phyloP scores from a whole-genome alignment of 805 yeast genomes.

The Kazachstania martiniae region DNA sequence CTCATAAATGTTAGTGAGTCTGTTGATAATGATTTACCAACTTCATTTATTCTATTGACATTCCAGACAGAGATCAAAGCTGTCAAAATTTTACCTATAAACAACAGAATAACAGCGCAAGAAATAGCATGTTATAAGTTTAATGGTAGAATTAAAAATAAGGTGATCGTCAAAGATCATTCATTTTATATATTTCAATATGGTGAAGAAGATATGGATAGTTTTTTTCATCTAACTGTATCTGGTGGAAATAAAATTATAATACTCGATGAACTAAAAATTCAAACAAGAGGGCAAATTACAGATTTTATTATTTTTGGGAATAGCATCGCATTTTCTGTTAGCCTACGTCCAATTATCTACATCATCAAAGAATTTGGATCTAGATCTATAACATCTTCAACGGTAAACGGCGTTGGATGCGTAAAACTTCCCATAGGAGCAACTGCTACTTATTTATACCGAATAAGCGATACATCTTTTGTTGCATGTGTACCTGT shows the following conservation, averaged over 20 bases:
- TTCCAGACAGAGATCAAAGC: too few species aligned
- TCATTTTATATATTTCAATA: constrained; percentile 5
- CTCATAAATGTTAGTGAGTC: too few species aligned
- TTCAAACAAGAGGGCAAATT: constrained; percentile 7
- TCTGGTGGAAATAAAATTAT: constrained; percentile 1
- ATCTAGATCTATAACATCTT: too few species aligned
- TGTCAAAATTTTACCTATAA: constrained; percentile 10
- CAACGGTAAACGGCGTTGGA: too few species aligned
- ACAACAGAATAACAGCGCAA: constrained; percentile 7
- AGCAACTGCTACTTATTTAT: too few species aligned
- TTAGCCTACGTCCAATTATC: too few species aligned
- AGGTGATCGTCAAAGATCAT: constrained; percentile 4
- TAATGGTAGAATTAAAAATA: constrained; percentile 1
- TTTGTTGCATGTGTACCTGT: too few species aligned
- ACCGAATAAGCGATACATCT: too few species aligned
- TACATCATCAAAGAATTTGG: too few species aligned
- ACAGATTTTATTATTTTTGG: constrained; percentile 9
- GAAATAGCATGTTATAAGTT: constrained; percentile 4
- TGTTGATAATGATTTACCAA: too few species aligned
- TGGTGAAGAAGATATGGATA: neutral
- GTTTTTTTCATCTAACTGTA: constrained; percentile 1
- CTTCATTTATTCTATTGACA: too few species aligned
- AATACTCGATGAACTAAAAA: constrained; percentile 2
- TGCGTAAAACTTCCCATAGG: too few species aligned
- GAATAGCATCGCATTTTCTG: constrained; percentile 9